phyloP scores from a whole-genome alignment of 257 asterid species.

The Solanum pimpinellifolium region DNA sequence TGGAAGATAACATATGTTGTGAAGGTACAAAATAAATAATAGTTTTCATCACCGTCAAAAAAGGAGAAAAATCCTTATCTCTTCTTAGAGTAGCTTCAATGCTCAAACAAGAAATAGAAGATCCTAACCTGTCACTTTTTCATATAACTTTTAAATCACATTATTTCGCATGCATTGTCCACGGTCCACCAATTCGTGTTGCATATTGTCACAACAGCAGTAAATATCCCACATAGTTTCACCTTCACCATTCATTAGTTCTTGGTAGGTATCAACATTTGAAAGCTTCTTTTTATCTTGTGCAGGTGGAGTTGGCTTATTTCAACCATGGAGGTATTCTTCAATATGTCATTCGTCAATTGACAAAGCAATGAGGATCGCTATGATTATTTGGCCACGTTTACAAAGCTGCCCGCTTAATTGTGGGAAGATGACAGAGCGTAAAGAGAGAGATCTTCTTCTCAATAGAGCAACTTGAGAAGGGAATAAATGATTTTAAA shows the following conservation, averaged over 20 bases:
- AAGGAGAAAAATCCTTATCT: not conserved
- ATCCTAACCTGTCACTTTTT: not conserved
- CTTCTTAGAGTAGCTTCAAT: not conserved
- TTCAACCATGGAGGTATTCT: conserved; percentile 89
- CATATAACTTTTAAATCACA: not conserved
- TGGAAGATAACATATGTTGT: not conserved
- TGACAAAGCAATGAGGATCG: conserved; percentile 34
- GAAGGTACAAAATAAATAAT: not conserved
- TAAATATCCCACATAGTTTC: not conserved
- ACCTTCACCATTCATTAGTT: not conserved
- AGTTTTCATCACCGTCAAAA: not conserved
- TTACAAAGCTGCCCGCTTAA: not conserved
- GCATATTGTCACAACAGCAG: not conserved
- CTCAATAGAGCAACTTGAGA: conserved; percentile 11
- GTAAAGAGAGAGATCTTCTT: not conserved
- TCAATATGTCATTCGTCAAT: conserved; percentile 73
- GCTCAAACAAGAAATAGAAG: not conserved
- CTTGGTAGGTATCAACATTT: not conserved
- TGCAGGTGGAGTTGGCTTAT: conserved; percentile 21
- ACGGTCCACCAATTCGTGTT: not conserved
- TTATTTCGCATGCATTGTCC: not conserved
- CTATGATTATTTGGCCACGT: not conserved
- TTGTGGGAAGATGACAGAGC: not conserved
- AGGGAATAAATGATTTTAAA: conserved; percentile 5
- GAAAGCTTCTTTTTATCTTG: not conserved